Percentiles rank a stretch among this genome's conserved stretches.
phyloP scores from a whole-genome alignment of 257 asterid genomes.

The Haberlea rhodopensis region DNA sequence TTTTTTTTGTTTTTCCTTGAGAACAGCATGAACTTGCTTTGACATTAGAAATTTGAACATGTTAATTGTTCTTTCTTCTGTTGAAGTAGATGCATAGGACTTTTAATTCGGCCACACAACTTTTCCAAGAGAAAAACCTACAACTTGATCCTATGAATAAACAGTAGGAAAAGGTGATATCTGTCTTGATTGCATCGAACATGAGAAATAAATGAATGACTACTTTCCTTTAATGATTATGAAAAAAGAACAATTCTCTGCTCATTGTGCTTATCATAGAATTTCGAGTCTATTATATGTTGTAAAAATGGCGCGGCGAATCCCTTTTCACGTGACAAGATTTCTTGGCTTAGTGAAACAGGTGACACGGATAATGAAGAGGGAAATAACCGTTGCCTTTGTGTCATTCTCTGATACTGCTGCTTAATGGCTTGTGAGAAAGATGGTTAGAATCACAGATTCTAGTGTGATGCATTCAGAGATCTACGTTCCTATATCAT shows the following conservation, averaged over 20 bases:
- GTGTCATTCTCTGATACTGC: slow-evolving; percentile 62
- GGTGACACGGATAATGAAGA: slow-evolving; percentile 63
- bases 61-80: too few species aligned
- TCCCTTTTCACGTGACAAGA: slow-evolving; percentile 7
- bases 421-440: not conserved
- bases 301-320: not conserved
- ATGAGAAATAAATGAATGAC: not conserved
- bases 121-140: not conserved
- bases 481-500: not conserved
- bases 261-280: not conserved
- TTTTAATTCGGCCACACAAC: too few species aligned
- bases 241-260: not conserved
- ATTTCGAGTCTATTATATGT: not conserved
- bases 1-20: too few species aligned
- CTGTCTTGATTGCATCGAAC: too few species aligned
- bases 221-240: too few species aligned
- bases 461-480: too few species aligned
- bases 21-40: too few species aligned
- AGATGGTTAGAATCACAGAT: not conserved
- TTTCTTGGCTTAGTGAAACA: slow-evolving; percentile 45
- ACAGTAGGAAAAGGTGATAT: not conserved
- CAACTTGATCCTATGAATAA: not conserved
- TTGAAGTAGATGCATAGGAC: too few species aligned
- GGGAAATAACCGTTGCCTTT: slow-evolving; percentile 59
- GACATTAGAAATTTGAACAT: too few species aligned